Conservation (phyloP, 768 basidiomycete species). For the Dacryopinax primogenitus region DNA sequence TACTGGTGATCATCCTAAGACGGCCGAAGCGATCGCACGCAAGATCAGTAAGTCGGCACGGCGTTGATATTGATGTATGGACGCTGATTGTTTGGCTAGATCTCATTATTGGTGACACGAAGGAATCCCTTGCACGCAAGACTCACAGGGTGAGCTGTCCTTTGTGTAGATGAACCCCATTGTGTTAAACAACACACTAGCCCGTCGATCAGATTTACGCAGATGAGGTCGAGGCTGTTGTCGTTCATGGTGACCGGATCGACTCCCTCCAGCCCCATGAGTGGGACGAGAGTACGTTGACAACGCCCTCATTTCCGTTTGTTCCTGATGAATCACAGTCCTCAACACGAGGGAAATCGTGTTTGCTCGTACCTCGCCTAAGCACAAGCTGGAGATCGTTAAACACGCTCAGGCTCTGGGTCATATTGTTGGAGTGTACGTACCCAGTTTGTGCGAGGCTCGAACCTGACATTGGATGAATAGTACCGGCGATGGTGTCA, state of each 20-base stretch:
- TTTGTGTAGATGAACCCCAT: not conserved
- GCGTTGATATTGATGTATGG: not conserved
- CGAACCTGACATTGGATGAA: conserved; percentile 7
- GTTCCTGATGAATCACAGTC: conserved; percentile 30
- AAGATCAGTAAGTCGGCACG: conserved; percentile 36
- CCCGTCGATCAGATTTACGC: conserved; percentile 49
- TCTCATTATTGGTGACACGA: conserved; percentile 36
- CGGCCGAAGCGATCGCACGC: conserved; percentile 58
- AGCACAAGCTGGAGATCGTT: conserved; percentile 63
- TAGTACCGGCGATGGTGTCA: conserved; percentile 60
- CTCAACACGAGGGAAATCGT: conserved; percentile 58
- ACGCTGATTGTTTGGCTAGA: conserved; percentile 39
- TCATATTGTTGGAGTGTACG: conserved; percentile 60
- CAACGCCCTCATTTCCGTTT: not conserved
- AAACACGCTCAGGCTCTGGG: conserved; percentile 59
- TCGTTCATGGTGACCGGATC: conserved; percentile 57
- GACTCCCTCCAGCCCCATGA: conserved; percentile 51
- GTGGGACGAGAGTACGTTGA: conserved; percentile 52
- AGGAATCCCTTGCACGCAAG: conserved; percentile 45
- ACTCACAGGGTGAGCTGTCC: conserved; percentile 33
- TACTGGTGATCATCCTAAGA: conserved; percentile 55
- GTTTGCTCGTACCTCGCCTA: conserved; percentile 57
- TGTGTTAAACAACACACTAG: not conserved
- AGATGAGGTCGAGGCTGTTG: conserved; percentile 52
- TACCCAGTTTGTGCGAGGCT: conserved; percentile 11